These are phyloP conservation scores for Lichina pygmaea DNA, from an alignment of 495 filamentous ascomycete genomes.

Conservation along the genomic window DNA sequence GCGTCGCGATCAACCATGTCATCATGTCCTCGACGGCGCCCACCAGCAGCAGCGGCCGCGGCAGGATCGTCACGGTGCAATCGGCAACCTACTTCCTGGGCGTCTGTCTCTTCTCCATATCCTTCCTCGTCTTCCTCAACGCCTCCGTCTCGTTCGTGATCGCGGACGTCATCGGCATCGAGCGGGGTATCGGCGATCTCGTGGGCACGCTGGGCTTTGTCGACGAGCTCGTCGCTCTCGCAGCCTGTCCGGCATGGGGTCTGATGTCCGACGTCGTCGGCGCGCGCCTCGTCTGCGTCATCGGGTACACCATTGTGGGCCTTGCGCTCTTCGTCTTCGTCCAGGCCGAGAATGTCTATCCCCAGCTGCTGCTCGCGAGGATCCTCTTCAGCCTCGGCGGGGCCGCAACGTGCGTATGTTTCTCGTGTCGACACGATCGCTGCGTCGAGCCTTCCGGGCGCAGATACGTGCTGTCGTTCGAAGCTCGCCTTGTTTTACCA, in stretches of 20 bases:
- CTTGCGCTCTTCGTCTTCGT: constrained; percentile 55
- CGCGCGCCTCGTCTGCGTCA: constrained; percentile 34
- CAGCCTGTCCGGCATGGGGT: constrained; percentile 83
- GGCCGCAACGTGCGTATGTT: constrained; percentile 38
- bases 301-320: constrained; percentile 60
- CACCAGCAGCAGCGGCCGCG: neutral
- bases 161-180: constrained; percentile 50
- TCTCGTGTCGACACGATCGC: neutral
- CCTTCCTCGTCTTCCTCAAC: constrained; percentile 94
- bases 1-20: neutral
- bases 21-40: neutral
- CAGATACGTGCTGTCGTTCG: neutral
- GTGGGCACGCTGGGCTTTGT: constrained; percentile 89
- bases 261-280: constrained; percentile 72
- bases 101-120: constrained; percentile 84
- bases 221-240: constrained; percentile 74
- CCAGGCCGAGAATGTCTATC: constrained; percentile 66
- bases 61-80: neutral
- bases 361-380: constrained; percentile 62
- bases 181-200: constrained; percentile 52
- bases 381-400: constrained; percentile 76
- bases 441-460: neutral
- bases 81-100: constrained; percentile 44
- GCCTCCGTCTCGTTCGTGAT: constrained; percentile 81
- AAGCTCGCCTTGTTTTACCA: no score